Base-by-base conservation (phyloP, 129 eudicot species). In the Pittosporum tobira region DNA sequence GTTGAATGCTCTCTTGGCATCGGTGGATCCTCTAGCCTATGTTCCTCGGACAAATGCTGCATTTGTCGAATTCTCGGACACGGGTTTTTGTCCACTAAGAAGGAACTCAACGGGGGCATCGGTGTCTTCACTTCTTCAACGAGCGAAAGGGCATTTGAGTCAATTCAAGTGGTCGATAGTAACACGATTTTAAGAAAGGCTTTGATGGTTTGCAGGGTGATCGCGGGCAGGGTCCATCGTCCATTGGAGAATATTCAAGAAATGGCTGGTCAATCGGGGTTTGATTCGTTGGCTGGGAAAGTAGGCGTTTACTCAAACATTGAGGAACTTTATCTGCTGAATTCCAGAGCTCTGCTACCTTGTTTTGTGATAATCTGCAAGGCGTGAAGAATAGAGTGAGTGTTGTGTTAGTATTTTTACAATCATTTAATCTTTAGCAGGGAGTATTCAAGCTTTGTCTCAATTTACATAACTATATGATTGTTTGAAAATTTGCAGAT, bases 221-320 rank as follows among this genome's bases (percentile, higher is more conserved):
- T 89, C 57, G 97, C 97, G 0, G 97, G 97, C 11, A 85, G 97
- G 49, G 95, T 89, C 48, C 97, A 85, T 58, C 77, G 85, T 71
- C 94, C 95, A 1, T 53, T 80, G 80, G 95, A 89, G 69, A 82
- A 82, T 66, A 40, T 82, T 62, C 83, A 89, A 68, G 97, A 89
- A 57, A 51, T 89, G 71, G 78, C 71, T 58, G 88, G 84, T 23
- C 86, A 82, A 73, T 79, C 94, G 0, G 97, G 97, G 24, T 89
- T 89, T 59, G 97, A 89, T 77, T 89, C 97, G 5, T 69, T 89
- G 79, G 97, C 97, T 15, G 97, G 97, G 36, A 89, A 89, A 85
- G 95, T 89, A n/a, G 97, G 97, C 6, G 65, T 70, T 19, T 79
- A 82, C 67, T 79, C 97, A 45, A 89, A 82, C 49, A 78, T 81